Base-by-base conservation (phyloP, 2,329 filamentous ascomycete species). In the Aspergillus oerlinghausenensis region DNA sequence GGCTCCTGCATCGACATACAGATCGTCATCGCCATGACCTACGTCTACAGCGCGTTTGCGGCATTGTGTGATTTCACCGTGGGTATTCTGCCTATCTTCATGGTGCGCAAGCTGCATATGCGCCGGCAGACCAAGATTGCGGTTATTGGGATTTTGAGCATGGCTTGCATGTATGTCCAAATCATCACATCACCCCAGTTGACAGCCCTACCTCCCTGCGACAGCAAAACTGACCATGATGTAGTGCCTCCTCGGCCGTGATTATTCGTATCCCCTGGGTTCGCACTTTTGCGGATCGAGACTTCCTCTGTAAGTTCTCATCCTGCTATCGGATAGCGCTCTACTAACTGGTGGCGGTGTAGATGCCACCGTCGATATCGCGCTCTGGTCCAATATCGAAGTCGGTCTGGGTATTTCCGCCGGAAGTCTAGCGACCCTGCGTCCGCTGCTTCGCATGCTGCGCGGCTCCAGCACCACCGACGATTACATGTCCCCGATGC, bases 41-140 rank as follows among this genome's bases (percentile, higher is more conserved):
- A 73, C 32, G 61, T 71, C 3, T 73, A 72, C 56, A 72, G 70
- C 55, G 65, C 55, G 1, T 65, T 73, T 55, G 65, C 70, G 1
- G 70, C 67, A 1, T 14, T 68, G 14, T 79, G 78, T 51, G 82
- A 84, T 66, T 82, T 82, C 55, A 81, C 79, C 11, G 71, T 83
- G 5, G 75, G 78, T 3, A 74, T 83, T 29, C 66, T 84, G 4
- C 82, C 82, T 0, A 77, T 82, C 9, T 80, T 81, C 61, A 73
- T 87, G 3, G 75, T 86, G 1, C 78, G 73, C 68, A 76, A 78
- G n/a, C 66, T 86, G 29, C 78, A 84, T 51, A 84, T 86, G 77
- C 78, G 79, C 52, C 67, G 60, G 11, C 75, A 75, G 56, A 79
- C 77, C 4, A 86, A 85, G 64, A 19, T 80, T 2, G 75, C 82